Base-by-base conservation (phyloP, 1,284 basidiomycete species). In the Schizophyllum amplum region DNA sequence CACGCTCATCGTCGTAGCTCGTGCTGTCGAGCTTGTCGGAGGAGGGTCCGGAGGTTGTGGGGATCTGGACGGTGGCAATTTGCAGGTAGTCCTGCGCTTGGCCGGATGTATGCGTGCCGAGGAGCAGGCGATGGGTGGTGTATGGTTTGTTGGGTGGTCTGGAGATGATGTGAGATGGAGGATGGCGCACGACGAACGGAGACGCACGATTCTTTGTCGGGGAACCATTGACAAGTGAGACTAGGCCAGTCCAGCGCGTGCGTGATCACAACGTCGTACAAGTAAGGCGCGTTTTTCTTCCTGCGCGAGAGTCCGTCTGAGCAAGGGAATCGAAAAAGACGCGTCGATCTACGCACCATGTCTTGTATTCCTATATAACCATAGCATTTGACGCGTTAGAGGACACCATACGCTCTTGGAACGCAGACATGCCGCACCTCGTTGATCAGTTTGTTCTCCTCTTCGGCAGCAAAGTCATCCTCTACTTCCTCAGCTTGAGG, bases 161-260 rank as follows among this genome's bases (percentile, higher is more conserved):
- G 23, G 94, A 90, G n/a, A 89, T 92, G 53, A 22, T 6, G 51
- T 55, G 20, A 51, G 11, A 7, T 51, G 20, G 54, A 42, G 47
- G 51, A 49, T 22, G 5, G 51, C 27, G 25, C 62, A 48, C 23
- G 24, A 20, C 27, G 54, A 49, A 53, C 33, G 42, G 21, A 24
- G 26, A 76, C 90, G 66, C 66, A 94, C 93, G 83, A 82, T 73
- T 98, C 94, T 72, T 87, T 89, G 77, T 99, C 96, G 0, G 97
- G 97, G 70, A 99, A 92, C 97, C 97, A 99, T 75, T 99, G 97
- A 70, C 92, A 95, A 2, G 97, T 99, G 66, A 99, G 72, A 66
- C 89, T 94, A 17, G 97, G 97, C 97, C 97, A 99, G 70, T 98
- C 94, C 55, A 99, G 80, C 24, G 97, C 96, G 69, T 98, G 95